Percentiles rank a stretch among this genome's conserved stretches.
Evolutionary conservation across 164 flowering plant genomes (phyloP).

Genomic region (Annona cherimola): DNA sequence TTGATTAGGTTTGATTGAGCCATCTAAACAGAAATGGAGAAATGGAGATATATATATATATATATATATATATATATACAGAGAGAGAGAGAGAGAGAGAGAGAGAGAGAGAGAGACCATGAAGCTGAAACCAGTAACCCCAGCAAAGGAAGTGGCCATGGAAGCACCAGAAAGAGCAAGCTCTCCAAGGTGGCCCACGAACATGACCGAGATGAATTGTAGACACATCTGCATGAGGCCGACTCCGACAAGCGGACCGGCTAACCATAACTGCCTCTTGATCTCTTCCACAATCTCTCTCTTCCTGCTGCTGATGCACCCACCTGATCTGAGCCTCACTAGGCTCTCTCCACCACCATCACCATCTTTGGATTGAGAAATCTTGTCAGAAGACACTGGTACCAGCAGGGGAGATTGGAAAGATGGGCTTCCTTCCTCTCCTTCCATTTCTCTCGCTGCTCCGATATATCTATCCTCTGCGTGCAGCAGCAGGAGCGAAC

Average conservation of each 20-base stretch:
- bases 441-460: neutral
- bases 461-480: neutral
- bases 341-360: neutral
- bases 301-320: neutral
- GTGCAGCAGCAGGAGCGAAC: neutral
- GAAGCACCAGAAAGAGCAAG: constrained; percentile 68
- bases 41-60: no score
- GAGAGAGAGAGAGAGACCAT: constrained; percentile 32
- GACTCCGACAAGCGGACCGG: constrained; percentile 53
- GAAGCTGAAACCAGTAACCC: constrained; percentile 69
- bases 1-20: no score
- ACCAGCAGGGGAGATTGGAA: neutral
- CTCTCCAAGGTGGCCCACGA: constrained; percentile 76
- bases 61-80: no score
- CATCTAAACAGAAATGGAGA: no score
- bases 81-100: neutral
- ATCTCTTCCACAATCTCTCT: constrained; percentile 37
- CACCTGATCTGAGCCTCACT: neutral
- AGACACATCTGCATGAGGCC: constrained; percentile 35
- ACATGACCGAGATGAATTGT: constrained; percentile 64
- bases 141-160: constrained; percentile 67
- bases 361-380: neutral
- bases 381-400: neutral
- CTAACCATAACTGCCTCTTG: constrained; percentile 57
- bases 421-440: constrained; percentile 5